Evolutionary conservation across 108 stramenopile species (phyloP).

Genomic region (Nitzschia palea): DNA sequence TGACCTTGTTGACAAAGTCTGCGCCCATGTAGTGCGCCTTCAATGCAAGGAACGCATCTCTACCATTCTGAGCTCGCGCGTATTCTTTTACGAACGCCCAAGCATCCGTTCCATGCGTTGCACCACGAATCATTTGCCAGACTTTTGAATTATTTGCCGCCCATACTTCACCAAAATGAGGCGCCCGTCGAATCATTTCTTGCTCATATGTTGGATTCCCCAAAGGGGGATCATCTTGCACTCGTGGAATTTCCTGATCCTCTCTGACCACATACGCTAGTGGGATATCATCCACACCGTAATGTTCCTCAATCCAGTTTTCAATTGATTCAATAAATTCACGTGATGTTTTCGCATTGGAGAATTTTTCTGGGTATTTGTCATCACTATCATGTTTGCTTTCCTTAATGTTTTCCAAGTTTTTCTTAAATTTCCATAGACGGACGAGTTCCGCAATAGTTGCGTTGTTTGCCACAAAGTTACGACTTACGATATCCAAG

Average conservation of each 20-base stretch:
- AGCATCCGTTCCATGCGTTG: background rate
- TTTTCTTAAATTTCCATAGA: background rate
- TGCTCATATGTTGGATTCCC: conserved; percentile 1
- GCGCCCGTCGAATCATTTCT: conserved; percentile 21
- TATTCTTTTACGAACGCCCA: conserved; percentile 21
- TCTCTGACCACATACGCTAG: background rate
- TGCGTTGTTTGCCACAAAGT: background rate
- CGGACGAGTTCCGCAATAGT: background rate
- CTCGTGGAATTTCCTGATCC: background rate
- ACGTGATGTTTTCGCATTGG: background rate
- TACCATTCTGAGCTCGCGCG: conserved; percentile 16
- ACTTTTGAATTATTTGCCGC: conserved; percentile 21
- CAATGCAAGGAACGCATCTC: conserved; percentile 31
- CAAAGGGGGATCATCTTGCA: conserved; percentile 1
- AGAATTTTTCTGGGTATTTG: background rate
- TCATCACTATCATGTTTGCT: background rate
- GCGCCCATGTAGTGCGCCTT: conserved; percentile 15
- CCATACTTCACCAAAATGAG: conserved; percentile 12
- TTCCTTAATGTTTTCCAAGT: background rate
- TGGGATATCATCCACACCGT: background rate
- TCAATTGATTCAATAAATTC: background rate
- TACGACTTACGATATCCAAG: background rate
- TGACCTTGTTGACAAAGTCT: background rate
- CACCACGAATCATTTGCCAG: conserved; percentile 14
- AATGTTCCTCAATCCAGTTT: background rate